These are phyloP conservation scores for Sclerotinia subarctica DNA, from an alignment of 2,329 filamentous ascomycete species.

Conservation along the genomic window DNA sequence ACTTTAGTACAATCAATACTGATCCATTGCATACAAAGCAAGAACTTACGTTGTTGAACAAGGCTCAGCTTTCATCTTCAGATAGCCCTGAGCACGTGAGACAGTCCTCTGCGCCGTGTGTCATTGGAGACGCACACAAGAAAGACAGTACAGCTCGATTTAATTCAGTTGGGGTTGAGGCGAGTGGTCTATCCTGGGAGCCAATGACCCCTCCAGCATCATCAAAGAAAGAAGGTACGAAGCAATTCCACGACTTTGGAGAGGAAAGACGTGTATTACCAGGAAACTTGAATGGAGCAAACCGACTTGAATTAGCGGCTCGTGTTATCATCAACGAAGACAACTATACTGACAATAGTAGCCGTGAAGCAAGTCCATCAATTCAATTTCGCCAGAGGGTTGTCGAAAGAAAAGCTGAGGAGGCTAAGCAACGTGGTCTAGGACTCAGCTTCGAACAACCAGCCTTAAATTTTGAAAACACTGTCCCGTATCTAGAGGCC, in stretches of 20 bases:
- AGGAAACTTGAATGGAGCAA: not conserved
- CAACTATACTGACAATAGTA: conserved; percentile 5
- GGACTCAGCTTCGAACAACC: not conserved
- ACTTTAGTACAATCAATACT: not conserved
- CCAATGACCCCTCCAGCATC: conserved; percentile 3
- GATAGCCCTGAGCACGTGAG: not conserved
- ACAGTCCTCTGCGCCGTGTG: not conserved
- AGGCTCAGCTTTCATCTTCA: not conserved
- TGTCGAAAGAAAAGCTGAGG: not conserved
- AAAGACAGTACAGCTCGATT: not conserved
- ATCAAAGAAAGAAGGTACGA: not conserved
- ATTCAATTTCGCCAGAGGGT: not conserved
- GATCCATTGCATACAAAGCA: not conserved
- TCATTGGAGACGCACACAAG: not conserved
- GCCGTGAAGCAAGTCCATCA: conserved; percentile 4
- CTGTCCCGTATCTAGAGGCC: not conserved
- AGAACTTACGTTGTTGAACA: not conserved
- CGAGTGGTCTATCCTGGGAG: not conserved
- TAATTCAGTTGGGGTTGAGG: not conserved
- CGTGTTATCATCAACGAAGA: not conserved
- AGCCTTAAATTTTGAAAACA: not conserved
- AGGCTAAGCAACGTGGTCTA: not conserved
- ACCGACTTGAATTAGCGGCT: not conserved
- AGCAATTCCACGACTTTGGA: not conserved
- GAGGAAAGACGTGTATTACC: not conserved